phyloP scores from a whole-genome alignment of 1,139 yeast genomes.

The Pichia sp. region DNA sequence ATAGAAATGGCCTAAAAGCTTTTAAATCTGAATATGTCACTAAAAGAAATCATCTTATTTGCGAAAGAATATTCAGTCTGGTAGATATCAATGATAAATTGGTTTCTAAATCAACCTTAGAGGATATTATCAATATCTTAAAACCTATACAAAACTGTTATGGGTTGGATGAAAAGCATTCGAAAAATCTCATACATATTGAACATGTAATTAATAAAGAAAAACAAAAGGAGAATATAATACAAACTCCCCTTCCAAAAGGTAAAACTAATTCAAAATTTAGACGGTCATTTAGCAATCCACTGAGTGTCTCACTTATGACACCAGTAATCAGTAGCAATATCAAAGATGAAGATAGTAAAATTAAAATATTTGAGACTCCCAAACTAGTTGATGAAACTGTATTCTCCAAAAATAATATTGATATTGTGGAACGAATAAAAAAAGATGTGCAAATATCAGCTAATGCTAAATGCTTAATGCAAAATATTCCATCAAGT shows the following conservation, averaged over 20 bases:
- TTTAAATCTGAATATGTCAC: constrained; percentile 45
- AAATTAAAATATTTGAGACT: constrained; percentile 11
- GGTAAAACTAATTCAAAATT: not conserved
- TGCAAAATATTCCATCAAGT: constrained; percentile 3
- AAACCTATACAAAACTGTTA: constrained; percentile 8
- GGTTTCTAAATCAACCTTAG: constrained; percentile 34
- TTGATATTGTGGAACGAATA: constrained; percentile 7
- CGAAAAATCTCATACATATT: not conserved
- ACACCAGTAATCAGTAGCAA: constrained; percentile 7
- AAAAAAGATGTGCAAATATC: constrained; percentile 3
- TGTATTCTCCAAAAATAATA: constrained; percentile 10
- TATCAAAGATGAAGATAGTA: not conserved
- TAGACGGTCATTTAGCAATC: constrained; percentile 14
- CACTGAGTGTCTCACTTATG: constrained; percentile 11
- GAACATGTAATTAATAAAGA: constrained; percentile 1
- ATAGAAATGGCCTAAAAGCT: constrained; percentile 35
- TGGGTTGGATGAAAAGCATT: constrained; percentile 4
- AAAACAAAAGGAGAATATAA: constrained; percentile 4
- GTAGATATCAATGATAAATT: constrained; percentile 17
- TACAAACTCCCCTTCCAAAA: constrained; percentile 4
- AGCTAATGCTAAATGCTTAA: not conserved
- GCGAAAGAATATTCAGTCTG: constrained; percentile 1
- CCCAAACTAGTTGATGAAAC: constrained; percentile 7
- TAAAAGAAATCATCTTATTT: constrained; percentile 50
- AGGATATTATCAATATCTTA: constrained; percentile 23